Evolutionary conservation across 2,329 filamentous ascomycete species (phyloP).

Genomic region (Chrysosporium queenslandicum): DNA sequence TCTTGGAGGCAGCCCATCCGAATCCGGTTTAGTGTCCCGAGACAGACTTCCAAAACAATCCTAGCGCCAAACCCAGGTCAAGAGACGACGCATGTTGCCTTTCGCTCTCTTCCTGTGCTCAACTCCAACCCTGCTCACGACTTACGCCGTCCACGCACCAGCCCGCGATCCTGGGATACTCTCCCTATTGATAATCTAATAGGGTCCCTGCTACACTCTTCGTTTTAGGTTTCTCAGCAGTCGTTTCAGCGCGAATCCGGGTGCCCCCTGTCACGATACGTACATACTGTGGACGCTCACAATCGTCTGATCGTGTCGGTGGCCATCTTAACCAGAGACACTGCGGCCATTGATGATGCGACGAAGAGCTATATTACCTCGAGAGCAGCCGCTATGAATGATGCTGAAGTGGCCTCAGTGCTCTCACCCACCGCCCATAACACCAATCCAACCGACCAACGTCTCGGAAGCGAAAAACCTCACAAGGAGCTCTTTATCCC

Average conservation of each 20-base stretch:
- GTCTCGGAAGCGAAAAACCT: slow-evolving; percentile 5
- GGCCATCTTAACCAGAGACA: slow-evolving; percentile 20
- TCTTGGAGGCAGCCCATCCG: not conserved
- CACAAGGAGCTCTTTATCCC: slow-evolving; percentile 5
- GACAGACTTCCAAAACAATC: slow-evolving; percentile 5
- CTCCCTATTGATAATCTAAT: not conserved
- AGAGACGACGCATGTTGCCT: slow-evolving; percentile 10
- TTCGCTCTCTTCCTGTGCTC: slow-evolving; percentile 3
- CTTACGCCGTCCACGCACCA: not conserved
- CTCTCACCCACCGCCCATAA: slow-evolving; percentile 11
- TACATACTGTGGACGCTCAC: slow-evolving; percentile 9
- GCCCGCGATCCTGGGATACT: not conserved
- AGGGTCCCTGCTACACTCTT: not conserved
- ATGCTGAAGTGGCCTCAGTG: slow-evolving; percentile 34
- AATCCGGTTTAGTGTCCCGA: slow-evolving; percentile 7
- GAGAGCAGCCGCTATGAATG: slow-evolving; percentile 40
- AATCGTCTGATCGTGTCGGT: slow-evolving; percentile 7
- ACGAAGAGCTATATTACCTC: slow-evolving; percentile 32
- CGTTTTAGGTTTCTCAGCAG: not conserved
- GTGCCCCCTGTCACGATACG: slow-evolving; percentile 1
- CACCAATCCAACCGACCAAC: slow-evolving; percentile 3
- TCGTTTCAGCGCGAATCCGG: slow-evolving; percentile 3
- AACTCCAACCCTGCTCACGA: not conserved
- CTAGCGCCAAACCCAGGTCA: slow-evolving; percentile 11
- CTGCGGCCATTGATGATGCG: slow-evolving; percentile 38